Evolutionary conservation across 208 protist genomes (phyloP).

Genomic region (Trypanosoma rangeli): DNA sequence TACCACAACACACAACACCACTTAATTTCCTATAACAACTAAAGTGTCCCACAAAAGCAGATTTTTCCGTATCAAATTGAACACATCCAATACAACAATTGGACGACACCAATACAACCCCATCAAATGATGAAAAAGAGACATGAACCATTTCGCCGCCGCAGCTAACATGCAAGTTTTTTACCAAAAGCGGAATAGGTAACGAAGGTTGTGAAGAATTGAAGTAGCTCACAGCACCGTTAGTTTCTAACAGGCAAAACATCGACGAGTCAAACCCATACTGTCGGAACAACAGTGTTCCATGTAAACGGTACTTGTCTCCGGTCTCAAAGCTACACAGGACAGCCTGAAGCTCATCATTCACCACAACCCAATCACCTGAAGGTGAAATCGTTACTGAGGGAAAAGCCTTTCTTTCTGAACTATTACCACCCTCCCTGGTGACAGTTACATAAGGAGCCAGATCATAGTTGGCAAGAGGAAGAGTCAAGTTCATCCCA

Average conservation of each 20-base stretch:
- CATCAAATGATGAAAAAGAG: conserved; percentile 19
- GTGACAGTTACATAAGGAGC: conserved; percentile 19
- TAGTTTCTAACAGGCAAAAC: conserved; percentile 10
- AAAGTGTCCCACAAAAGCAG: conserved; percentile 11
- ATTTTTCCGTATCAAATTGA: background rate
- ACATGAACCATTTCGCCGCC: conserved; percentile 21
- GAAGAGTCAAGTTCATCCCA: conserved; percentile 32
- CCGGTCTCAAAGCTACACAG: conserved; percentile 13
- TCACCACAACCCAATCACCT: conserved; percentile 21
- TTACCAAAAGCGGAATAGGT: conserved; percentile 4
- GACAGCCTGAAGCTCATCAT: conserved; percentile 21
- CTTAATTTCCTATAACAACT: conserved; percentile 9
- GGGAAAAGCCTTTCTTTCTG: background rate
- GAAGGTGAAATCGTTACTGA: conserved; percentile 18
- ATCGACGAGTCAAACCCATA: conserved; percentile 11
- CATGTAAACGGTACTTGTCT: conserved; percentile 19
- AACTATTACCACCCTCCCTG: conserved; percentile 21
- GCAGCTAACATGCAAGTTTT: conserved; percentile 25
- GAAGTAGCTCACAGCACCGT: conserved; percentile 24
- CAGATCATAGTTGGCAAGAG: conserved; percentile 20
- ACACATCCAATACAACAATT: conserved; percentile 22
- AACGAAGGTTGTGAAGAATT: background rate
- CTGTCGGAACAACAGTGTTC: conserved; percentile 26
- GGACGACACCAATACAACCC: conserved; percentile 23
- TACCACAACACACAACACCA: conserved; percentile 16